These are phyloP conservation scores for Naganishia liquefaciens DNA, from an alignment of 1,284 basidiomycete species.

Conservation along the genomic window DNA sequence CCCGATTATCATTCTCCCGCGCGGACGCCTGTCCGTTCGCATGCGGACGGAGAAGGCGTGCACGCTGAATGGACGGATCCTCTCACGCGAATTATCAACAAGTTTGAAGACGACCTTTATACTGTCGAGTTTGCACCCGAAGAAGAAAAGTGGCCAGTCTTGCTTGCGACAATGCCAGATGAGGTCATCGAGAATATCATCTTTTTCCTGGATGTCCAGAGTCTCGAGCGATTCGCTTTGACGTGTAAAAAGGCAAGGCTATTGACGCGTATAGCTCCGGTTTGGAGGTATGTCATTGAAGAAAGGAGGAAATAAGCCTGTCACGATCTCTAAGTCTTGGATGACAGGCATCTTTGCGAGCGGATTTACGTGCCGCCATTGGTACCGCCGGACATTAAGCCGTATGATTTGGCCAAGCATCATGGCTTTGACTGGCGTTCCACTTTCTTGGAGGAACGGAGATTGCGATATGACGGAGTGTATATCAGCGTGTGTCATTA, in stretches of 20 bases:
- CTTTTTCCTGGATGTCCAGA: conserved; percentile 59
- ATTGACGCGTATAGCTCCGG: conserved; percentile 64
- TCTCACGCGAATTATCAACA: conserved; percentile 21
- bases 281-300: conserved; percentile 70
- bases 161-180: conserved; percentile 66
- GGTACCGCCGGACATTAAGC: conserved; percentile 50
- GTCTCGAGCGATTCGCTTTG: conserved; percentile 73
- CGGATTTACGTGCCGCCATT: conserved; percentile 67
- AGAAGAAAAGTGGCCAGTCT: conserved; percentile 63
- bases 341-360: conserved; percentile 53
- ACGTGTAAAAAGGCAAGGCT: conserved; percentile 72
- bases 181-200: conserved; percentile 72
- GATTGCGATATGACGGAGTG: conserved; percentile 78
- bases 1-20: conserved; percentile 45
- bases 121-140: conserved; percentile 66
- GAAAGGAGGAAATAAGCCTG: background rate
- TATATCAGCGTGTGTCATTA: conserved; percentile 84
- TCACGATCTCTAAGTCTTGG: background rate
- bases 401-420: conserved; percentile 59
- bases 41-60: background rate
- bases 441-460: conserved; percentile 75
- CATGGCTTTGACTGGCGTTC: conserved; percentile 69
- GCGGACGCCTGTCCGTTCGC: background rate
- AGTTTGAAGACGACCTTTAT: conserved; percentile 17
- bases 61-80: conserved; percentile 26